A percentile compares a stretch with the other conserved stretches of the same genome.
These are phyloP conservation scores for Torulaspora gathmanii DNA, from an alignment of 805 yeast species.

Conservation along the genomic window DNA sequence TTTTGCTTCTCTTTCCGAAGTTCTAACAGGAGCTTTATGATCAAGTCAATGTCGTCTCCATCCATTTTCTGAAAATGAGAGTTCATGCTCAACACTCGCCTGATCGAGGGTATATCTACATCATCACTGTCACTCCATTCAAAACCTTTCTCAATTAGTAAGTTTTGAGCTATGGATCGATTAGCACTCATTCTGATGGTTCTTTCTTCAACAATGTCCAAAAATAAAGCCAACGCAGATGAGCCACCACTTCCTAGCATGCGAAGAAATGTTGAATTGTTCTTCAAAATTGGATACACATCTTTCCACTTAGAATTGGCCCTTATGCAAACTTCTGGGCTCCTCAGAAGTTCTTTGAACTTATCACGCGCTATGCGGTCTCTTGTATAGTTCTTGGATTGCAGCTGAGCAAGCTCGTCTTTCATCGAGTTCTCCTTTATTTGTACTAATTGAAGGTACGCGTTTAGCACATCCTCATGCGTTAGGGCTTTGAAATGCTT, in stretches of 20 bases:
- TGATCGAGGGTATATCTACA: slow-evolving; percentile 12
- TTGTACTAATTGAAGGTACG: slow-evolving; percentile 35
- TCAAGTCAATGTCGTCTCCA: slow-evolving; percentile 28
- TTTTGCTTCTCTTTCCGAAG: slow-evolving; percentile 25
- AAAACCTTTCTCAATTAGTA: slow-evolving; percentile 38
- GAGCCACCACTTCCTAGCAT: slow-evolving; percentile 77
- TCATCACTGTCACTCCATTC: slow-evolving; percentile 25
- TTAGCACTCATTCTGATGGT: slow-evolving; percentile 51
- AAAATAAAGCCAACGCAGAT: slow-evolving; percentile 65
- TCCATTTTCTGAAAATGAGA: slow-evolving; percentile 28
- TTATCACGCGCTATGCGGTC: slow-evolving; percentile 66
- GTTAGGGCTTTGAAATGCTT: slow-evolving; percentile 49
- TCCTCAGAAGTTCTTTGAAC: slow-evolving; percentile 45
- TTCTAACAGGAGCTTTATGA: slow-evolving; percentile 29
- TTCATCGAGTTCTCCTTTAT: slow-evolving; percentile 25
- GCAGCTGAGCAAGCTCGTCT: slow-evolving; percentile 21
- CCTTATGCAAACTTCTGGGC: slow-evolving; percentile 28
- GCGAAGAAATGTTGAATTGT: slow-evolving; percentile 52
- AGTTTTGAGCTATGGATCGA: slow-evolving; percentile 53
- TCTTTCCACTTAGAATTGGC: slow-evolving; percentile 60
- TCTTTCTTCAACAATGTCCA: slow-evolving; percentile 67
- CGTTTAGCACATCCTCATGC: slow-evolving; percentile 55
- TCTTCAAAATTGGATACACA: slow-evolving; percentile 46
- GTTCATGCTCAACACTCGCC: slow-evolving; percentile 18
- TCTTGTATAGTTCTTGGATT: slow-evolving; percentile 43